phyloP scores from a whole-genome alignment of 2,329 filamentous ascomycete species.

The Aspergillus tamarii region DNA sequence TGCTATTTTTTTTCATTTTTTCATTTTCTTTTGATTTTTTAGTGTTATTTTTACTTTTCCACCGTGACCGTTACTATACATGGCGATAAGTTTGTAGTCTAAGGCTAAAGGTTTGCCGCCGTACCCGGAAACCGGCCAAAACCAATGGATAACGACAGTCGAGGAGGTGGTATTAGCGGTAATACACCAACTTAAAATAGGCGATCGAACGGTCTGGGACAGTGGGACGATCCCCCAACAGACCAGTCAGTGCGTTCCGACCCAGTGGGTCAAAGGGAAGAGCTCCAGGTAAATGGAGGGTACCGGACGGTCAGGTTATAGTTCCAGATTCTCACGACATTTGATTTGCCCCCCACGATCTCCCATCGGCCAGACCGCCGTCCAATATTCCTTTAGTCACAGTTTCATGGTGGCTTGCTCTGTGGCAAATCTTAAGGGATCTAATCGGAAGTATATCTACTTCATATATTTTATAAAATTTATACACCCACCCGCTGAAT shows the following conservation, averaged over 20 bases:
- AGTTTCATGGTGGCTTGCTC: conserved; percentile 3
- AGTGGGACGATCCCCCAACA: conserved; percentile 25
- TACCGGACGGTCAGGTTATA: not conserved
- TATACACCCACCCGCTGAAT: not conserved
- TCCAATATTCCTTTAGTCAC: conserved; percentile 1
- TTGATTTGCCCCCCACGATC: conserved; percentile 5
- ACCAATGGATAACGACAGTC: conserved; percentile 12
- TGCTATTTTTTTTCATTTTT: not conserved
- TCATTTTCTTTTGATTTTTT: not conserved
- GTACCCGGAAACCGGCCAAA: conserved; percentile 20
- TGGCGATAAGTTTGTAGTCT: conserved; percentile 5
- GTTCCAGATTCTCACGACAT: conserved; percentile 4
- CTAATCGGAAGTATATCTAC: conserved; percentile 4
- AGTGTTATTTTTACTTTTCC: not conserved
- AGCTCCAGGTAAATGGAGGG: conserved; percentile 10
- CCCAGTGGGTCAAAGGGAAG: conserved; percentile 12
- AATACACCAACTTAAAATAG: conserved; percentile 29
- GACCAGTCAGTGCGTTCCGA: conserved; percentile 24
- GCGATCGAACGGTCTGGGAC: conserved; percentile 32
- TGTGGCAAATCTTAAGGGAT: conserved; percentile 5
- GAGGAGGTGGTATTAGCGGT: conserved; percentile 20
- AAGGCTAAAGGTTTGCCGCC: conserved; percentile 20
- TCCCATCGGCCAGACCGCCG: conserved; percentile 3
- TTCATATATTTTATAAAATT: not conserved
- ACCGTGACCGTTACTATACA: not conserved